Conservation (phyloP, 1,284 basidiomycete species). For the Ceratorhiza oryzae-sativae region DNA sequence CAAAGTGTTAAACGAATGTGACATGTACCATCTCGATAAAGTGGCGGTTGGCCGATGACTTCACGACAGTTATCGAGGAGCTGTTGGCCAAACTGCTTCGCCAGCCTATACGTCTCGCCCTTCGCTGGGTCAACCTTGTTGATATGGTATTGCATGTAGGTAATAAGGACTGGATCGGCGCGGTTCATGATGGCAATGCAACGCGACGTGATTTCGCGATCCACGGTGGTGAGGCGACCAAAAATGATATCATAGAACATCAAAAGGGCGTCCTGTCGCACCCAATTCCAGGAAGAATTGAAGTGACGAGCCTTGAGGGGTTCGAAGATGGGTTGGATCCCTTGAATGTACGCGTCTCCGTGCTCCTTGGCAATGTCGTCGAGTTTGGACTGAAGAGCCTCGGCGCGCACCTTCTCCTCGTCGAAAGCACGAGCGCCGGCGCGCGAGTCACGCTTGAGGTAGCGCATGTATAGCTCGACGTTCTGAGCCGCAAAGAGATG, state of each 20-base stretch:
- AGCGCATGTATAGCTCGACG: conserved; percentile 95
- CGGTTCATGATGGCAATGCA: conserved; percentile 98
- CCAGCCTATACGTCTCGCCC: conserved; percentile 91
- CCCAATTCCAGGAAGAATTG: conserved; percentile 99
- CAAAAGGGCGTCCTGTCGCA: conserved; percentile 90
- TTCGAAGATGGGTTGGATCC: conserved; percentile 93
- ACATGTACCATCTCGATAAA: conserved; percentile 90
- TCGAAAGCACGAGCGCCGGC: conserved; percentile 90
- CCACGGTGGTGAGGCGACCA: conserved; percentile 90
- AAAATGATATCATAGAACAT: conserved; percentile 99
- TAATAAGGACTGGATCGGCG: conserved; percentile 87
- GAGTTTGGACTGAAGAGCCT: conserved; percentile 81
- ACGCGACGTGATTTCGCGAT: conserved; percentile 94
- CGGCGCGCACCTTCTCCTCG: conserved; percentile 76
- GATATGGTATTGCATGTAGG: conserved; percentile 97
- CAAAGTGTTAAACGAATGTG: background rate
- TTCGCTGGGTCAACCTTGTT: conserved; percentile 80
- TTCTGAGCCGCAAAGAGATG: conserved; percentile 92
- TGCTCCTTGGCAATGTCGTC: conserved; percentile 90
- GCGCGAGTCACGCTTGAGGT: conserved; percentile 91
- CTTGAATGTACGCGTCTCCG: conserved; percentile 91
- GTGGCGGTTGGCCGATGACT: conserved; percentile 79
- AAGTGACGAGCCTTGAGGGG: conserved; percentile 96
- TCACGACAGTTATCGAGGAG: conserved; percentile 93
- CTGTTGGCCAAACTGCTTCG: conserved; percentile 96